Base-by-base conservation (phyloP, 345 rosid species). In the Corymbia maculata region DNA sequence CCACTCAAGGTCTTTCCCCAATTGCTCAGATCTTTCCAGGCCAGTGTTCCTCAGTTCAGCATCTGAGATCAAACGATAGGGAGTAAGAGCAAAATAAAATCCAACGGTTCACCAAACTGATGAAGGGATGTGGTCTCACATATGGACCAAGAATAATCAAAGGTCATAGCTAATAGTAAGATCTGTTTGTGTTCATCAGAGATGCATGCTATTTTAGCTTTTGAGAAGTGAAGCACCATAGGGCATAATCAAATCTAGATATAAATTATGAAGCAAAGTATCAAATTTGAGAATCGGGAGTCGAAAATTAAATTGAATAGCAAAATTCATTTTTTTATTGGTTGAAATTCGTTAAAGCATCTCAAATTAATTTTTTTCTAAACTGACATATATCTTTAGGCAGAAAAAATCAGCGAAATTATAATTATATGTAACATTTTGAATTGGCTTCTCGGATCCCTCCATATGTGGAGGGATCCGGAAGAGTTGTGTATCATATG, bases 1-100 rank as follows among this genome's bases (percentile, higher is more conserved):
- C 92, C 92, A 90, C 70, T 87, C 87, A 13, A 89, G 79, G 88
- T 90, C 92, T 61, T 61, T 88, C 19, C 85, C 89, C 88, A 90
- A 13, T 49, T 45, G 88, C 59, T 64, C 88, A 6, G 90, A 89
- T 86, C 92, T 90, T 64, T 90, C 92, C 79, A 90, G 49, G 11
- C 90, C 89, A 11, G 92, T 89, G 86, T 89, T 82, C 53, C 66
- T 86, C 86, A 89, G 84, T 88, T 89, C 89, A 32, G 86, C 86
- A 64, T 89, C 92, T 90, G 86, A 19, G 45, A 19, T 32, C 49
- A 85, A 86, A 50, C 0, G 8, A 7, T 52, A 61, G 66, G 66
- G 4, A 79, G 8, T 52, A 42, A 55, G 32, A 51, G n/a, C 24
- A 36, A 36, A n/a, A 8, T 64, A 2, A n/a, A 64, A 64, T n/a